These are phyloP conservation scores for Dactylellina haptotyla DNA, from an alignment of 2,329 filamentous ascomycete genomes.

Conservation along the genomic window DNA sequence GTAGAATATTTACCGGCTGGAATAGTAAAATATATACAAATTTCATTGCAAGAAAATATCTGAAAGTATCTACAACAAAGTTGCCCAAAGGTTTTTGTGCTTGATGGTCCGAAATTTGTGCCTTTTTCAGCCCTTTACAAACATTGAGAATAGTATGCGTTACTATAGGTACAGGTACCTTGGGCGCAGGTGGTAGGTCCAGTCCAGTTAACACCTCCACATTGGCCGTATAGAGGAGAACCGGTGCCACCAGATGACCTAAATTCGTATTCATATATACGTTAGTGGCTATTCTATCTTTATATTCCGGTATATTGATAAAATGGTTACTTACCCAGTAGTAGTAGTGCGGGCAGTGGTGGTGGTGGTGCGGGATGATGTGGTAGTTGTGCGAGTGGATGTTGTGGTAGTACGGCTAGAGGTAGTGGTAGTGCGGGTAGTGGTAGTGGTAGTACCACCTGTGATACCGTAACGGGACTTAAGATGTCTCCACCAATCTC, in stretches of 20 bases:
- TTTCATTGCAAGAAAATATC: no score
- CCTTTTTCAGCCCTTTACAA: conserved; percentile 7
- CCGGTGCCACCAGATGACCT: conserved; percentile 32
- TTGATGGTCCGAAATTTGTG: no score
- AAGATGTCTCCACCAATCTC: conserved; percentile 64
- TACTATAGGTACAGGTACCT: conserved; percentile 58
- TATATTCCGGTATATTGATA: background rate
- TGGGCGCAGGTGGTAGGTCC: conserved; percentile 58
- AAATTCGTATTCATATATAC: no score
- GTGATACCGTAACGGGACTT: conserved; percentile 29
- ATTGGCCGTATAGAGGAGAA: conserved; percentile 56
- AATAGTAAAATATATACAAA: no score
- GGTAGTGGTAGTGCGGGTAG: conserved; percentile 15
- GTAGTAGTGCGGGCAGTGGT: conserved; percentile 25
- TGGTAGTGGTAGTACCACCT: conserved; percentile 14
- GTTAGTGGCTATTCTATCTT: background rate
- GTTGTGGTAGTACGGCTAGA: conserved; percentile 20
- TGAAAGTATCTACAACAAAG: no score
- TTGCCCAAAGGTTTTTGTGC: background rate
- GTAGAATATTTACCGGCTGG: no score
- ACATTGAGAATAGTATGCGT: conserved; percentile 59
- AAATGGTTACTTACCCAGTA: conserved; percentile 8
- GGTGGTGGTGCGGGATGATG: conserved; percentile 21
- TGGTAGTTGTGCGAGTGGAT: conserved; percentile 1
- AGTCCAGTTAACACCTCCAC: conserved; percentile 55